A percentile compares a stretch with the other conserved stretches of the same genome.
phyloP scores from a whole-genome alignment of 768 basidiomycete species.

The Lentinula sp. region DNA sequence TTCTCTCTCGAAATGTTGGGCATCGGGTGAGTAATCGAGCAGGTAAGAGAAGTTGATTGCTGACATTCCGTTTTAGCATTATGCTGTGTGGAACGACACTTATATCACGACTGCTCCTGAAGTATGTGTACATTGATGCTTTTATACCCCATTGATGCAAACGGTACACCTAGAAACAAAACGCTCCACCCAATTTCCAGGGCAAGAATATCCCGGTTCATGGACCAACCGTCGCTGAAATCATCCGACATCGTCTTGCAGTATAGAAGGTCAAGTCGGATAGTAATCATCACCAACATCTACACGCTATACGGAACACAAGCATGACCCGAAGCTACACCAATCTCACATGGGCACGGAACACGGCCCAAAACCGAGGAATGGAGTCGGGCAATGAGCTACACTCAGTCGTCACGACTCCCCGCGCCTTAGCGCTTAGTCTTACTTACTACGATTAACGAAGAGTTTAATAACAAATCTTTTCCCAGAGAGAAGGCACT shows the following conservation, averaged over 20 bases:
- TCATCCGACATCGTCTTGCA: constrained; percentile 53
- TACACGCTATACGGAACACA: too few species aligned
- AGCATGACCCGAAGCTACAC: too few species aligned
- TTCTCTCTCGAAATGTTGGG: constrained; percentile 34
- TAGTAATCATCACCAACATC: too few species aligned
- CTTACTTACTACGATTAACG: too few species aligned
- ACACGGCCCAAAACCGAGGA: too few species aligned
- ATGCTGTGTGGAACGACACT: constrained; percentile 64
- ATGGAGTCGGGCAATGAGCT: too few species aligned
- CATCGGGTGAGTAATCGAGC: constrained; percentile 24
- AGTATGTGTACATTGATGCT: constrained; percentile 8
- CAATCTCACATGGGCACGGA: too few species aligned
- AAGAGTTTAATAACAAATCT: too few species aligned
- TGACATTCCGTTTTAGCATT: constrained; percentile 30
- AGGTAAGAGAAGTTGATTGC: not conserved
- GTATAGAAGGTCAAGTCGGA: too few species aligned
- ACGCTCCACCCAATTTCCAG: constrained; percentile 35
- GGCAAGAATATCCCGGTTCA: constrained; percentile 57
- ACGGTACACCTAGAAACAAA: not conserved
- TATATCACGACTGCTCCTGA: constrained; percentile 29
- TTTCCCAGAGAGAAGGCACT: too few species aligned
- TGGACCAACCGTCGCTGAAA: constrained; percentile 46
- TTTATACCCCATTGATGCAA: not conserved
- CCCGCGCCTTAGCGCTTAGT: too few species aligned
- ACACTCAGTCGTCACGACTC: too few species aligned